Evolutionary conservation across 78 protist species (phyloP).

Genomic region (Creolimax fragrantissima): DNA sequence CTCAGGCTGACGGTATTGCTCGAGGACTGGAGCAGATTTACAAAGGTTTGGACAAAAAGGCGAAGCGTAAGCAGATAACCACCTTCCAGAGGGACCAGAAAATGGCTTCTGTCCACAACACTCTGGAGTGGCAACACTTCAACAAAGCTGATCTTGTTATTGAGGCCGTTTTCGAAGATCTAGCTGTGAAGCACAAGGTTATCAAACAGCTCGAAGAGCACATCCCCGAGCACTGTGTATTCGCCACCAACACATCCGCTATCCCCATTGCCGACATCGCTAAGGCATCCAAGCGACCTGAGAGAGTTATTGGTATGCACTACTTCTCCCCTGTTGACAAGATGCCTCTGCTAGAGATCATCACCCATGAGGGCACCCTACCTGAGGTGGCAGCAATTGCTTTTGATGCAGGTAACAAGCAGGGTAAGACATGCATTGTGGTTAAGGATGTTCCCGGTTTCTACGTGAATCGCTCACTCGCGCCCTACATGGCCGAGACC

Average conservation of each 20-base stretch:
- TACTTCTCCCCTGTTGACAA: slow-evolving; percentile 76
- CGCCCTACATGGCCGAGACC: slow-evolving; percentile 51
- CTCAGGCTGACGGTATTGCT: slow-evolving; percentile 15
- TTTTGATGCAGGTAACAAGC: slow-evolving; percentile 45
- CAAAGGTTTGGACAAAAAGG: background rate
- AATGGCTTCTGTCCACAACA: background rate
- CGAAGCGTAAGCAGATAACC: slow-evolving; percentile 28
- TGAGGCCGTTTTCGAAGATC: slow-evolving; percentile 74
- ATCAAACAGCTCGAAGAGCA: slow-evolving; percentile 35
- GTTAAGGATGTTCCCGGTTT: slow-evolving; percentile 77
- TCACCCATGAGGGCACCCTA: slow-evolving; percentile 39
- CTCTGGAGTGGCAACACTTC: background rate
- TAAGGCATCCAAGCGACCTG: slow-evolving; percentile 38
- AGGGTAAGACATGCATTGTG: slow-evolving; percentile 71
- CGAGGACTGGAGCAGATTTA: slow-evolving; percentile 43
- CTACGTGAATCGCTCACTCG: slow-evolving; percentile 58
- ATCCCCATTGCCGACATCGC: slow-evolving; percentile 61
- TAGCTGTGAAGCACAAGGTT: slow-evolving; percentile 55
- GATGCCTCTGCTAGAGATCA: slow-evolving; percentile 77
- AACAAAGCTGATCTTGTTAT: slow-evolving; percentile 33
- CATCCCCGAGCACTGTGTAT: slow-evolving; percentile 18
- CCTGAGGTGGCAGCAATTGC: slow-evolving; percentile 37
- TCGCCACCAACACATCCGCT: slow-evolving; percentile 80
- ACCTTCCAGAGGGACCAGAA: background rate
- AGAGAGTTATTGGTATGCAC: slow-evolving; percentile 73